A percentile compares a stretch with the other conserved stretches of the same genome.
Evolutionary conservation across 1,284 basidiomycete species (phyloP).

Genomic region (Caloboletus firmus): DNA sequence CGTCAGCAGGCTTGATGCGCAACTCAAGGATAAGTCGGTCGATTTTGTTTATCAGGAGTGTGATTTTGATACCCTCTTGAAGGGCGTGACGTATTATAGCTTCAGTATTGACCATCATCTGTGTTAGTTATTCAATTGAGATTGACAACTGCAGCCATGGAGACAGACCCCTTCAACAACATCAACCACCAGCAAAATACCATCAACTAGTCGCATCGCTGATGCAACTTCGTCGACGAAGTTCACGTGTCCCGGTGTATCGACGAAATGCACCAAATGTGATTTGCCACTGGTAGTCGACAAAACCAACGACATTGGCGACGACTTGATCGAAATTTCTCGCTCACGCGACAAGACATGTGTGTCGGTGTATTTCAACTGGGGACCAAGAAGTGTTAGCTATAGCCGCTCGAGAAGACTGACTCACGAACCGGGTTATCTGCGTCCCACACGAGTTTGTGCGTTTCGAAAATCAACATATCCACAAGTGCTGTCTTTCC

Average conservation of each 20-base stretch:
- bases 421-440: conserved; percentile 71
- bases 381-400: conserved; percentile 14
- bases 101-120: conserved; percentile 92
- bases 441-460: conserved; percentile 91
- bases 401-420: conserved; percentile 16
- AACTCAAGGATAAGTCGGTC: conserved; percentile 96
- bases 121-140: conserved; percentile 14
- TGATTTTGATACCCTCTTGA: conserved; percentile 87
- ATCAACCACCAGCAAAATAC: conserved; percentile 92
- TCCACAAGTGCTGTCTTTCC: conserved; percentile 97
- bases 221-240: conserved; percentile 96
- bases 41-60: conserved; percentile 96
- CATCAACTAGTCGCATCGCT: conserved; percentile 87
- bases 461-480: conserved; percentile 96
- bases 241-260: conserved; percentile 98
- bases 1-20: conserved; percentile 92
- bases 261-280: conserved; percentile 90
- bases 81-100: conserved; percentile 83
- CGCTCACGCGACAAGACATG: conserved; percentile 87
- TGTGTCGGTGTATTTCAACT: conserved; percentile 94
- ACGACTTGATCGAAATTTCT: conserved; percentile 94
- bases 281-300: conserved; percentile 91
- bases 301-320: conserved; percentile 92
- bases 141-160: conserved; percentile 1
- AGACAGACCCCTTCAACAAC: conserved; percentile 87